phyloP scores from a whole-genome alignment of 2,329 filamentous ascomycete genomes.

The Diaporthe vaccinii region DNA sequence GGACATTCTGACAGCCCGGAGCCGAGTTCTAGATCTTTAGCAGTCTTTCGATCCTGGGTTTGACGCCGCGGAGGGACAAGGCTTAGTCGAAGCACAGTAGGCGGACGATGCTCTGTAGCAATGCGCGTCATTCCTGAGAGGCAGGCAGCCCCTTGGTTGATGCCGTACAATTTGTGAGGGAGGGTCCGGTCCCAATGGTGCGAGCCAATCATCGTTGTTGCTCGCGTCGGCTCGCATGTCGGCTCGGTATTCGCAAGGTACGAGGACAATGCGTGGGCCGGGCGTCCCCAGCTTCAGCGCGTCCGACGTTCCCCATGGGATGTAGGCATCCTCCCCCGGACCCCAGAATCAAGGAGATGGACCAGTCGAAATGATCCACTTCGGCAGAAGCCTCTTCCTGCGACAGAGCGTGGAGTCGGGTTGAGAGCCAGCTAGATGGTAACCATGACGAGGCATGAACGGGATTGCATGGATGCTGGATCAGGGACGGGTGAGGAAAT shows the following conservation, averaged over 20 bases:
- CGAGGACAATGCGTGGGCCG: not conserved
- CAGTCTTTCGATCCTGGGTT: not conserved
- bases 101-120: not conserved
- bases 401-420: not conserved
- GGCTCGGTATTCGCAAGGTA: conserved; percentile 11
- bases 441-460: not conserved
- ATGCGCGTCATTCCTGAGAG: conserved; percentile 1
- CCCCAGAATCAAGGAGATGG: conserved; percentile 23
- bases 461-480: conserved; percentile 24
- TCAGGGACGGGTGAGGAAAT: not conserved
- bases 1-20: not conserved
- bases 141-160: conserved; percentile 12
- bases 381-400: conserved; percentile 7
- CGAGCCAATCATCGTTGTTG: not conserved
- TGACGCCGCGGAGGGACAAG: too few species aligned
- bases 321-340: conserved; percentile 19
- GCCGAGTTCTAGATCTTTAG: conserved; percentile 1
- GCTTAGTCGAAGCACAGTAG: not conserved
- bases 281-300: conserved; percentile 1
- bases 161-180: not conserved
- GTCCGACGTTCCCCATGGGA: conserved; percentile 25
- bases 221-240: conserved; percentile 27
- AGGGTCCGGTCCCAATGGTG: not conserved
- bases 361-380: conserved; percentile 13
- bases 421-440: not conserved